Evolutionary conservation across 352 stramenopile genomes (phyloP), one percentile per base, ranked within the genome.

Genomic region (Nothophytophthora sp.): DNA sequence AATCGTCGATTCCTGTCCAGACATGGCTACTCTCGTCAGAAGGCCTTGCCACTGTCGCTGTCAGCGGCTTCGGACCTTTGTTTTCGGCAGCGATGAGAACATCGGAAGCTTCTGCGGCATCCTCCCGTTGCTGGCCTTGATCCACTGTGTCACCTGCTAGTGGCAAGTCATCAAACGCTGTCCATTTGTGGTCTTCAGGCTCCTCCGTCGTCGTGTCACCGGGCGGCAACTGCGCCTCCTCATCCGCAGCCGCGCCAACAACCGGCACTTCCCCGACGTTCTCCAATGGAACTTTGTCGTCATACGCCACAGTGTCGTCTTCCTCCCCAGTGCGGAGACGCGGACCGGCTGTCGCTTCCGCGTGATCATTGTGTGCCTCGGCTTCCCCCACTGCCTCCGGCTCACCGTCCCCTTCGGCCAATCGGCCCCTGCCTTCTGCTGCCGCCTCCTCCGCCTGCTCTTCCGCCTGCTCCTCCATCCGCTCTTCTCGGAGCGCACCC

Each of bases 211-310:
- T 20, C 20, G 20, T n/a, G 13, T 10, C 10, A 35, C 10, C 34
- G 20, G 16, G 49, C 18, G 15, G 18, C 32, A 5, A 34, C 19
- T 55, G 27, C 27, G 50, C 23, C 23, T 62, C 58, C 5, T 15
- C 36, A 25, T 54, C 36, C 18, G 23, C 22, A 1, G 46, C 60
- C 5, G 49, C 43, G 9, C 55, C 49, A 39, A 61, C 54, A 16
- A 64, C 30, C 6, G 60, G 54, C 4, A 61, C 32, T 13, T 65
- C 55, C 36, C 49, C 55, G 41, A 32, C 34, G 39, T 61, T 42
- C 37, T 54, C 55, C n/a, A 70, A 29, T 5, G 60, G 45, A 2
- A 70, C 24, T 22, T 64, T 56, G 29, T 65, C 48, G 46, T 65
- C 44, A 25, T 51, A 62, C 18, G 55, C 48, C 10, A 62, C 60